Percentiles rank a stretch among this genome's conserved stretches.
Conservation (phyloP, 352 stramenopile genomes). For the Globisporangium barbulae region DNA sequence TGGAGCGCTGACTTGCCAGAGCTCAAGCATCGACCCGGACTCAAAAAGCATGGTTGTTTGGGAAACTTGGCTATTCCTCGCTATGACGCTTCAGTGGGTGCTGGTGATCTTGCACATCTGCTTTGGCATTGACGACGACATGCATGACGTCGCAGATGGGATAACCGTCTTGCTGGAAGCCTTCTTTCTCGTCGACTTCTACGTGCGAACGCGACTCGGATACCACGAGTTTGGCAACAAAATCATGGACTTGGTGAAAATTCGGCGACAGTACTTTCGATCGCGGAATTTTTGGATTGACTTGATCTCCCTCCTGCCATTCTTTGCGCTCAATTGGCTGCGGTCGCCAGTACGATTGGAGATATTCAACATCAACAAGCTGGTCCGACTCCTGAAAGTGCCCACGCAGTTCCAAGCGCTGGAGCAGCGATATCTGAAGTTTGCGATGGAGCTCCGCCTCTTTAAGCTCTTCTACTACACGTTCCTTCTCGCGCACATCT, state of each 20-base stretch:
- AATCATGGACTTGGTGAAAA: conserved; percentile 32
- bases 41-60: conserved; percentile 29
- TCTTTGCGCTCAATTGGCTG: conserved; percentile 42
- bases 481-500: conserved; percentile 45
- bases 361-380: conserved; percentile 50
- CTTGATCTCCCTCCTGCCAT: conserved; percentile 30
- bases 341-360: conserved; percentile 24
- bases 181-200: conserved; percentile 44
- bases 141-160: conserved; percentile 23
- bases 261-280: conserved; percentile 33
- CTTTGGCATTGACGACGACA: conserved; percentile 27
- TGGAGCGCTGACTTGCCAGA: conserved; percentile 1
- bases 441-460: conserved; percentile 37
- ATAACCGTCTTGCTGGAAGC: conserved; percentile 33
- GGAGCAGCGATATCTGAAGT: conserved; percentile 42
- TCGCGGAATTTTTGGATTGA: conserved; percentile 41
- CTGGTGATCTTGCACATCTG: conserved; percentile 39
- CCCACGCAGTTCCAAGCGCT: conserved; percentile 35
- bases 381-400: conserved; percentile 46
- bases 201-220: conserved; percentile 35
- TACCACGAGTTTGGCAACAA: conserved; percentile 59
- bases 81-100: conserved; percentile 47
- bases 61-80: conserved; percentile 43
- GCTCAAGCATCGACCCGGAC: conserved; percentile 32
- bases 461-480: conserved; percentile 62